Evolutionary conservation across 23 red algal species (phyloP), one percentile per base, ranked within the genome.

Genomic region (Agarophyton chilense): DNA sequence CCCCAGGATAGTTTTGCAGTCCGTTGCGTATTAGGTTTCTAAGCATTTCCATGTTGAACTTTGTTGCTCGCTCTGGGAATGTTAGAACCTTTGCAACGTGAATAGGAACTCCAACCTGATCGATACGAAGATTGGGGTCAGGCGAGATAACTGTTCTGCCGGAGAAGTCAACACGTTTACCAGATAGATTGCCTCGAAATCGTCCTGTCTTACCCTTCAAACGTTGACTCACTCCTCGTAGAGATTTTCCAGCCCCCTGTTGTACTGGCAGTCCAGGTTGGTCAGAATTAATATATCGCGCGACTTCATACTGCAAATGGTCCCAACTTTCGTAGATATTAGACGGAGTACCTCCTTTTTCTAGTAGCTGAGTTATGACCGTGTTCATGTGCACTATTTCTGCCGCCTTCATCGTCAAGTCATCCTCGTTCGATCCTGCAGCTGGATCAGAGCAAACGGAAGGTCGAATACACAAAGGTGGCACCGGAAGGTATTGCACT

Each of bases 91-190:
- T 81, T 17, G 92, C 92, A 56, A 98, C 88, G 44, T 89, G 75
- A 26, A 93, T 50, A 12, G 96, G 96, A 31, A 98, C 83, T 19
- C 96, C 96, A 19, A 98, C 96, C 55, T 98, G 93, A 53, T 95
- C 92, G 43, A 98, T 86, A 4, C 81, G 52, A 33, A 98, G 83
- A 72, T 98, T 95, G 26, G 96, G 96, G 81, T 98, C 96, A 0
- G 96, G 96, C 14, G 96, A 98, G 46, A 98, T 98, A 58, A 98
- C 96, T 16, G 96, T 98, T 38, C 96, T 71, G 34, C 88, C 78
- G 0, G 96, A 95, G 76, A 98, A 98, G 49, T 98, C 96, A 40
- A 98, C 96, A 52, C 96, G 78, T 68, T 98, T 98, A 32, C 96
- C 96, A 47, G 93, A 95, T 22, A 98, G 65, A 72, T 98, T 98